phyloP scores from a whole-genome alignment of 352 stramenopile species.

The Globisporangium sylvaticum region DNA sequence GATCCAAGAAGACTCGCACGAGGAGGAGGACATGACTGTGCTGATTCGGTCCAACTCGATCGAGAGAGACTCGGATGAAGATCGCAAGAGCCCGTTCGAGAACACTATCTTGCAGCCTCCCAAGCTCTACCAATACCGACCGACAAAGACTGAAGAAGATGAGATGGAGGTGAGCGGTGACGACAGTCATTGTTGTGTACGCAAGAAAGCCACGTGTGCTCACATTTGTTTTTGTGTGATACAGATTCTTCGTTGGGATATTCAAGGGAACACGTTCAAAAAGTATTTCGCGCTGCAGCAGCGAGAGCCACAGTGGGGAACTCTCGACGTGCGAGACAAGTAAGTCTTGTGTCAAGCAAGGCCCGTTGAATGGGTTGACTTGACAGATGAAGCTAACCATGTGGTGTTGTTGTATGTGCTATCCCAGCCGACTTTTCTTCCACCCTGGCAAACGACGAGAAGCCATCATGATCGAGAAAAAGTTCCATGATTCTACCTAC shows the following conservation, averaged over 20 bases:
- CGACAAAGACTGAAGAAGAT: conserved; percentile 58
- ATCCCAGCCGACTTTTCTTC: conserved; percentile 53
- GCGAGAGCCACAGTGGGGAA: conserved; percentile 52
- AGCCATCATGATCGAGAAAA: conserved; percentile 65
- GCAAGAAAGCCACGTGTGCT: not conserved
- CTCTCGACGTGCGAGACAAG: conserved; percentile 49
- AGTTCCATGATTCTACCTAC: conserved; percentile 63
- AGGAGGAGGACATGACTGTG: conserved; percentile 53
- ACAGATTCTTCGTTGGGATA: conserved; percentile 62
- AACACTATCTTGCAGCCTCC: conserved; percentile 26
- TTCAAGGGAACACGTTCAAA: conserved; percentile 63
- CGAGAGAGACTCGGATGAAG: conserved; percentile 38
- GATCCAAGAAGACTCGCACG: conserved; percentile 17
- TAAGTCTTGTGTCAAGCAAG: conserved; percentile 21
- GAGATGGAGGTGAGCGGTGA: conserved; percentile 61
- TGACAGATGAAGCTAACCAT: conserved; percentile 1
- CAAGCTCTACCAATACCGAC: conserved; percentile 51
- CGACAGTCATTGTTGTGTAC: not conserved
- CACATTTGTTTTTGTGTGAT: conserved; percentile 10
- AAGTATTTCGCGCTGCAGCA: conserved; percentile 54
- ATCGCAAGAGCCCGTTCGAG: conserved; percentile 32
- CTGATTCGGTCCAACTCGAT: conserved; percentile 38
- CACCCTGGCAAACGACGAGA: conserved; percentile 51
- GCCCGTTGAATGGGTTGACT: not conserved
- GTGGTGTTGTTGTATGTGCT: conserved; percentile 1